Conservation (phyloP, 192 early-diverging fungal species). For the Podila horticola region DNA sequence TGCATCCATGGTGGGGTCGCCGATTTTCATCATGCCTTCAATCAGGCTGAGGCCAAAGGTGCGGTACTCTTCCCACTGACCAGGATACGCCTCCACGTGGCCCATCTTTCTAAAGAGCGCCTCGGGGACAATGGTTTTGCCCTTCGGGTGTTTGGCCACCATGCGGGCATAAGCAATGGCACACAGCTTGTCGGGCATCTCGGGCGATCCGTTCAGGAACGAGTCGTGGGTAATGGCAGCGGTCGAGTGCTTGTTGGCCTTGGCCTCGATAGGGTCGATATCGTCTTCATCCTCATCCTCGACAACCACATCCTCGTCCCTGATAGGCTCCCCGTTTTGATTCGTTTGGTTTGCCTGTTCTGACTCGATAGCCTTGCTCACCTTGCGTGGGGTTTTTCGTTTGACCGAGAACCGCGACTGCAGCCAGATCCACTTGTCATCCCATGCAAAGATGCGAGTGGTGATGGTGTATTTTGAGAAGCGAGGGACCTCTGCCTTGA, state of each 20-base stretch:
- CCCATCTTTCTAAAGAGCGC: conserved; percentile 29
- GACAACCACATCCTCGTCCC: conserved; percentile 27
- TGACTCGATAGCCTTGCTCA: conserved; percentile 14
- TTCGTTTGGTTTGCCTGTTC: background rate
- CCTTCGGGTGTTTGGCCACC: conserved; percentile 47
- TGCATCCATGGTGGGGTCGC: conserved; percentile 19
- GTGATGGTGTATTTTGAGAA: conserved; percentile 59
- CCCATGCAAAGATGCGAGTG: conserved; percentile 60
- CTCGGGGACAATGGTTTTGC: conserved; percentile 41
- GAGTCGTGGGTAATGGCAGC: background rate
- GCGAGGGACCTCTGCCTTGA: conserved; percentile 59
- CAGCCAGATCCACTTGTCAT: conserved; percentile 63
- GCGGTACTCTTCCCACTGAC: conserved; percentile 50
- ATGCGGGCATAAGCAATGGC: conserved; percentile 45
- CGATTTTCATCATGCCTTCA: conserved; percentile 53
- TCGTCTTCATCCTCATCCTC: conserved; percentile 50
- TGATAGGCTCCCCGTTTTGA: background rate
- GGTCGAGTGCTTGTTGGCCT: conserved; percentile 1
- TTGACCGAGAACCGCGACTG: conserved; percentile 55
- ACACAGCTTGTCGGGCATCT: conserved; percentile 42
- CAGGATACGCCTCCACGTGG: conserved; percentile 39
- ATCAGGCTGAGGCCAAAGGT: conserved; percentile 41
- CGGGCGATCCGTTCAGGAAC: background rate
- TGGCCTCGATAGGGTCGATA: conserved; percentile 48
- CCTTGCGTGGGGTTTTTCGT: conserved; percentile 14